Conservation (phyloP, 1,284 basidiomycete genomes). For the Ustilago lituana region DNA sequence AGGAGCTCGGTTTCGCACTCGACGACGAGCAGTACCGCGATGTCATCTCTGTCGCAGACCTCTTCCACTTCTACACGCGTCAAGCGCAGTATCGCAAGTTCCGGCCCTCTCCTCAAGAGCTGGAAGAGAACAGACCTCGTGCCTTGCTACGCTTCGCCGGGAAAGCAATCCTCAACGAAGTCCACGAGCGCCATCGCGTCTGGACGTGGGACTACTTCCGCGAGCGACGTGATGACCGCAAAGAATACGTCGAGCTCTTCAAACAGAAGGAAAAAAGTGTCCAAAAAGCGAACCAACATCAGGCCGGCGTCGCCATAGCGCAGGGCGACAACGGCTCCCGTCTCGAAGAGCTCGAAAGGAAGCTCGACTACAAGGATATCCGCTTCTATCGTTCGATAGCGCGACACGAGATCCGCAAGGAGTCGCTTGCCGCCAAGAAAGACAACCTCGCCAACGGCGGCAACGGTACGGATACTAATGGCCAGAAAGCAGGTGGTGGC, state of each 20-base stretch:
- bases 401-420: conserved; percentile 85
- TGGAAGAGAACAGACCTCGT: conserved; percentile 75
- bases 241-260: conserved; percentile 84
- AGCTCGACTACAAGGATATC: conserved; percentile 92
- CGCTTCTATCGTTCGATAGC: conserved; percentile 98
- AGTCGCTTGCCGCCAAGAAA: conserved; percentile 69
- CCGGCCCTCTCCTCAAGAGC: conserved; percentile 75
- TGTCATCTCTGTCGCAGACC: conserved; percentile 89
- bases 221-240: conserved; percentile 86
- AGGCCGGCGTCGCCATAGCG: conserved; percentile 46
- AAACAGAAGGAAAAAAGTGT: conserved; percentile 74
- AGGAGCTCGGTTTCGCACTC: conserved; percentile 91
- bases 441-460: conserved; percentile 60
- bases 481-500: conserved; percentile 54
- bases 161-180: conserved; percentile 82
- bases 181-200: conserved; percentile 82
- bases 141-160: conserved; percentile 84
- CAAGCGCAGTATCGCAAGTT: conserved; percentile 77
- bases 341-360: conserved; percentile 79
- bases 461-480: conserved; percentile 70
- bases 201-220: conserved; percentile 95
- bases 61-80: conserved; percentile 95
- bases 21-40: conserved; percentile 97
- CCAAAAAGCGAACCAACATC: conserved; percentile 54
- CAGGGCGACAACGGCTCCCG: conserved; percentile 61